A percentile compares a stretch with the other conserved stretches of the same genome.
phyloP scores from a whole-genome alignment of 768 basidiomycete species.

The Piloderma croceum region DNA sequence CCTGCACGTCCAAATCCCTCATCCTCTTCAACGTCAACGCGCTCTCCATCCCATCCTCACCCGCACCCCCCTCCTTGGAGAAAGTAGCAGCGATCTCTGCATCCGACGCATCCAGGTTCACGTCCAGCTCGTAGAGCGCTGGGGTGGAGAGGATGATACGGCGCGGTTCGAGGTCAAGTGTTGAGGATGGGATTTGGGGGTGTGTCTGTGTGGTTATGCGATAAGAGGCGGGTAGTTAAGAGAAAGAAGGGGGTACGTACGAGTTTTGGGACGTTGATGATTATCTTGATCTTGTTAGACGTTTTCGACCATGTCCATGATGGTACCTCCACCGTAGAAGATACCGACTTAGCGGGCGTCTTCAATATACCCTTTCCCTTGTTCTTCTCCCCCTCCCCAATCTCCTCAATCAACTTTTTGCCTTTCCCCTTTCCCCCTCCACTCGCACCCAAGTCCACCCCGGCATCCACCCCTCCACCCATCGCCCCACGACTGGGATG shows the following conservation, averaged over 20 bases:
- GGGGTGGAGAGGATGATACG: conserved; percentile 52
- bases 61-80: conserved; percentile 11
- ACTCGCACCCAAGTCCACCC: conserved; percentile 21
- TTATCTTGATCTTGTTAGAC: conserved; percentile 39
- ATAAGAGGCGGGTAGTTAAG: too few relatives aligned
- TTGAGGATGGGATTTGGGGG: conserved; percentile 38
- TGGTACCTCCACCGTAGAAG: conserved; percentile 19
- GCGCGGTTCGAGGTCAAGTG: conserved; percentile 62
- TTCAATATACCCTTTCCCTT: conserved; percentile 43
- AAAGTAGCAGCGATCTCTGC: conserved; percentile 39
- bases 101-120: conserved; percentile 53
- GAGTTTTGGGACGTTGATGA: conserved; percentile 48
- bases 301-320: conserved; percentile 53
- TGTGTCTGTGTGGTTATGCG: conserved; percentile 45
- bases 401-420: conserved; percentile 47
- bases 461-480: conserved; percentile 45
- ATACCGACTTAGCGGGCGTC: conserved; percentile 4
- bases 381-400: conserved; percentile 14
- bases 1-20: conserved; percentile 55
- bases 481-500: conserved; percentile 11
- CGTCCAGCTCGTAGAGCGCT: conserved; percentile 42
- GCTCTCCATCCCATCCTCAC: conserved; percentile 26
- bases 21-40: conserved; percentile 50
- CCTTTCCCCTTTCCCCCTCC: conserved; percentile 16
- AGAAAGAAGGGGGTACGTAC: conserved; percentile 29